phyloP scores from a whole-genome alignment of 768 basidiomycete genomes.

The Auricularia sp. region DNA sequence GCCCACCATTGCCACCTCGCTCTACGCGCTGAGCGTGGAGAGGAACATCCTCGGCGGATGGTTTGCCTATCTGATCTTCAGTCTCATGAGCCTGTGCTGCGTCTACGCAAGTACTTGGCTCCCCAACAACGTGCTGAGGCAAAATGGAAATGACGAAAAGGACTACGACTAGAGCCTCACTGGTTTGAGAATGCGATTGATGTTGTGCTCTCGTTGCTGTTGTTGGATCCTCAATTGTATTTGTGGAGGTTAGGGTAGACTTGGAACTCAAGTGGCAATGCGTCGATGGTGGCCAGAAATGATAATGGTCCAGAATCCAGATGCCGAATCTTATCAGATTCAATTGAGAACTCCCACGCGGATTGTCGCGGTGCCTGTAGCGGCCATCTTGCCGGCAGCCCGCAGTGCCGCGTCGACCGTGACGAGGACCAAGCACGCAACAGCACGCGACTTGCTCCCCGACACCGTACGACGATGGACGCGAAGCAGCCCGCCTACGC shows the following conservation, averaged over 20 bases:
- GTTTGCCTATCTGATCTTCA: conserved; percentile 25
- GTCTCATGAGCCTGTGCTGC: background rate
- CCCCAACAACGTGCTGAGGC: background rate
- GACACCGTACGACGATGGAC: background rate
- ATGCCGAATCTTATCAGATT: no score
- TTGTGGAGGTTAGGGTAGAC: no score
- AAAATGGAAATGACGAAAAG: background rate
- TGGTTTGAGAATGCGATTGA: background rate
- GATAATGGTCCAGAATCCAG: no score
- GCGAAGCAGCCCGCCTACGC: background rate
- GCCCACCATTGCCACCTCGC: conserved; percentile 43
- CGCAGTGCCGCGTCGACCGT: background rate
- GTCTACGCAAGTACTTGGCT: background rate
- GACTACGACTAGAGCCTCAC: background rate
- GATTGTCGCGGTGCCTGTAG: background rate
- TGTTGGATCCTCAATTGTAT: no score
- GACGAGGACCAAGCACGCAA: background rate
- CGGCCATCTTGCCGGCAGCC: background rate
- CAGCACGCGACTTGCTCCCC: background rate
- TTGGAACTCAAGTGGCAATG: no score
- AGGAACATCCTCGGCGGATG: conserved; percentile 35
- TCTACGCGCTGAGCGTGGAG: conserved; percentile 52
- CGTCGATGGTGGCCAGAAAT: no score
- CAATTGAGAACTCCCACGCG: background rate
- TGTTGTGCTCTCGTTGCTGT: no score